These are phyloP conservation scores for Durio zibethinus DNA, from an alignment of 345 rosid species.

Conservation along the genomic window DNA sequence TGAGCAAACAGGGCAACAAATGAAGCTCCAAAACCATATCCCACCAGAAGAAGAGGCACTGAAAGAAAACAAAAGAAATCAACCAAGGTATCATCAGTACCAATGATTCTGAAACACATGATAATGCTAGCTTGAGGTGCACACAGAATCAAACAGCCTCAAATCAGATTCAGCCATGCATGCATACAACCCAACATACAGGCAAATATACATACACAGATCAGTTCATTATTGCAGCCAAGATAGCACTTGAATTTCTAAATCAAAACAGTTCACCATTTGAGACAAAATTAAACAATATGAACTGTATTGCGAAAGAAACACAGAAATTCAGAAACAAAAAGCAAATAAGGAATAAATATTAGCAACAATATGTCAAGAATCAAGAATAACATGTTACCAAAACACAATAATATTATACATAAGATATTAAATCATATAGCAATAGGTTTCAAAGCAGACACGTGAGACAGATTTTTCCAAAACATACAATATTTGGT, in stretches of 20 bases:
- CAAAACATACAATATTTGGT: not conserved
- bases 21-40: conserved; percentile 99
- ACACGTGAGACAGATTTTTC: not conserved
- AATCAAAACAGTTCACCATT: not conserved
- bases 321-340: not conserved
- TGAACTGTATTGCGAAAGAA: not conserved
- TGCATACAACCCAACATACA: conserved; percentile 2
- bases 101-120: not conserved
- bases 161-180: conserved; percentile 10
- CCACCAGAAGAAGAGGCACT: conserved; percentile 99
- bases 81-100: conserved; percentile 18
- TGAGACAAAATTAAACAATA: not conserved
- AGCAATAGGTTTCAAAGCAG: not conserved
- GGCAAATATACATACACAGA: not conserved
- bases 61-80: conserved; percentile 25
- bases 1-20: conserved; percentile 99
- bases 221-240: not conserved
- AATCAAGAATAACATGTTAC: not conserved
- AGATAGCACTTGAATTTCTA: not conserved
- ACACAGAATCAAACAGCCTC: not conserved
- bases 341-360: not conserved
- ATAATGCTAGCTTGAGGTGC: not conserved
- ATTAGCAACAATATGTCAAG: not conserved
- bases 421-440: not conserved
- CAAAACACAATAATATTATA: not conserved